phyloP scores from a whole-genome alignment of 305 asterid species.

The Fraxinus sp. region DNA sequence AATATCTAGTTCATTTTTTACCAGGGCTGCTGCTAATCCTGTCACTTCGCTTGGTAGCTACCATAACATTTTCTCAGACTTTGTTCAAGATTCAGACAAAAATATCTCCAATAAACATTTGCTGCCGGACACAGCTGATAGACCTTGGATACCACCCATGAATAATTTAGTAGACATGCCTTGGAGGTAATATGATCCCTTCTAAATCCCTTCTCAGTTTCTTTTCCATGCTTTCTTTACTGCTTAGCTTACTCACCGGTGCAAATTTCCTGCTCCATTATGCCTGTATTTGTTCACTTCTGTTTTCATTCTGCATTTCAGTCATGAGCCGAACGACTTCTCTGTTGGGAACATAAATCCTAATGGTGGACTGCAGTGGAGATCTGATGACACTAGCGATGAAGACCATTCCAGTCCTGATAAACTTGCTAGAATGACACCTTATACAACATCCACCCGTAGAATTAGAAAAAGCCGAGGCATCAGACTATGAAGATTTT shows the following conservation, averaged over 20 bases:
- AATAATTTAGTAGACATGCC: conserved; percentile 37
- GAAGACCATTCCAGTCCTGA: conserved; percentile 27
- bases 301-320: conserved; percentile 19
- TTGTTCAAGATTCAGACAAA: conserved; percentile 20
- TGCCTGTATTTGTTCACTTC: background rate
- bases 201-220: background rate
- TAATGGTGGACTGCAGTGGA: conserved; percentile 48
- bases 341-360: conserved; percentile 21
- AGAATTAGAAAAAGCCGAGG: conserved; percentile 31
- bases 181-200: conserved; percentile 37
- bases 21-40: conserved; percentile 21
- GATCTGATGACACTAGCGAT: conserved; percentile 47
- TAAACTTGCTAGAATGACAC: conserved; percentile 19
- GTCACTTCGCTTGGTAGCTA: conserved; percentile 24
- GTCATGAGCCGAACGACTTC: conserved; percentile 25
- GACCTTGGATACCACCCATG: conserved; percentile 17
- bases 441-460: conserved; percentile 21
- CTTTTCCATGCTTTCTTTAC: background rate
- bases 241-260: background rate
- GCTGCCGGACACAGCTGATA: conserved; percentile 16
- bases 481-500: background rate
- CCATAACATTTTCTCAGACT: conserved; percentile 26
- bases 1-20: conserved; percentile 5
- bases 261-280: background rate
- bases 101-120: conserved; percentile 19